A percentile compares a stretch with the other conserved stretches of the same genome.
Conservation (phyloP, 2,329 filamentous ascomycete genomes). For the Whalleya microplaca region DNA sequence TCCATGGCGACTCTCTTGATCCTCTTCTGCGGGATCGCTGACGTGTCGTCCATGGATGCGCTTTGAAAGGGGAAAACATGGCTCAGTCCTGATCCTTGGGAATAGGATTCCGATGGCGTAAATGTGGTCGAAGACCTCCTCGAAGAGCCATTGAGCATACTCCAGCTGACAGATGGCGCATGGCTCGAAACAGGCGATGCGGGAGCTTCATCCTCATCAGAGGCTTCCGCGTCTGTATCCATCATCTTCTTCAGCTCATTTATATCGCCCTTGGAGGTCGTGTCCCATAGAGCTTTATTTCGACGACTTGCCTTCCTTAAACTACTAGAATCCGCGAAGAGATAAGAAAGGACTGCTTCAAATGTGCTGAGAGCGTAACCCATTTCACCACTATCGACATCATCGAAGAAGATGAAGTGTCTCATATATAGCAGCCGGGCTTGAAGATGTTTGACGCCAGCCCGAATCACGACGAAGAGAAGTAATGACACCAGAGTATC, state of each 20-base stretch:
- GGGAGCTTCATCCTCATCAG: conserved; percentile 44
- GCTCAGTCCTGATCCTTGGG: conserved; percentile 63
- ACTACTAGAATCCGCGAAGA: conserved; percentile 79
- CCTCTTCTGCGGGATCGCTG: conserved; percentile 50
- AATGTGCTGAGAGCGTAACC: conserved; percentile 96
- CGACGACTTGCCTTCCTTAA: conserved; percentile 82
- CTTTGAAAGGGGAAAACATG: conserved; percentile 93
- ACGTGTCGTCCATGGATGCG: conserved; percentile 47
- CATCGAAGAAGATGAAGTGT: conserved; percentile 96
- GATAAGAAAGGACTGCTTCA: conserved; percentile 89
- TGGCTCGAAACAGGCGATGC: conserved; percentile 46
- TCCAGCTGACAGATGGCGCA: conserved; percentile 53
- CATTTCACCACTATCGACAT: conserved; percentile 94
- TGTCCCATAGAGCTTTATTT: conserved; percentile 88
- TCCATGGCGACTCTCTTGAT: conserved; percentile 88
- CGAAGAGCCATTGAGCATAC: conserved; percentile 50
- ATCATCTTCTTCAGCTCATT: conserved; percentile 77
- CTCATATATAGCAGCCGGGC: conserved; percentile 93
- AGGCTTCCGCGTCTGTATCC: conserved; percentile 65
- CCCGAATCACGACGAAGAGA: conserved; percentile 88
- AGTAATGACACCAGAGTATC: conserved; percentile 92
- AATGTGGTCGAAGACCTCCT: conserved; percentile 47
- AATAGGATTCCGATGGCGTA: conserved; percentile 54
- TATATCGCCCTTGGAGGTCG: conserved; percentile 76
- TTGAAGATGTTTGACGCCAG: conserved; percentile 84